Evolutionary conservation across 805 yeast species (phyloP).

Genomic region (Candida fluviatilis): DNA sequence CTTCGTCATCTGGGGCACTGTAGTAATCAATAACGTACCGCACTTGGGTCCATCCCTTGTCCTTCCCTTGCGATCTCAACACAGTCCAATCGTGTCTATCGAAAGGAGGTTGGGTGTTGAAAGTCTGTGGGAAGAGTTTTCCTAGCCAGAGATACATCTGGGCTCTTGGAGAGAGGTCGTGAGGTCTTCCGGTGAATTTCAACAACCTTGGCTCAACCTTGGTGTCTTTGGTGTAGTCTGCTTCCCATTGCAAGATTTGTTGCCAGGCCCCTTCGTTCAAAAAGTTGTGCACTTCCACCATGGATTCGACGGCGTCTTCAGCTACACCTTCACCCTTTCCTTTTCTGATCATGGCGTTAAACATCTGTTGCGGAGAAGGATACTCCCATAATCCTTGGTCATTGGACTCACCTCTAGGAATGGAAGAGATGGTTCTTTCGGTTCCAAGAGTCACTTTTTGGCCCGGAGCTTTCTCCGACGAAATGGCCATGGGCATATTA

Average conservation of each 20-base stretch:
- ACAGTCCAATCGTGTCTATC: constrained; percentile 99
- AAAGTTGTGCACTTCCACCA: constrained; percentile 97
- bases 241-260: constrained; percentile 91
- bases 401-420: constrained; percentile 72
- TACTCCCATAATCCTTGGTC: constrained; percentile 91
- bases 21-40: constrained; percentile 95
- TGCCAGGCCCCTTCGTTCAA: constrained; percentile 97
- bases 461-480: constrained; percentile 68
- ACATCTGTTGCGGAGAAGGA: constrained; percentile 99
- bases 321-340: constrained; percentile 86
- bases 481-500: constrained; percentile 78
- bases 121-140: constrained; percentile 65
- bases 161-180: constrained; percentile 84
- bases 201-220: constrained; percentile 68
- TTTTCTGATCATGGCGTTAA: constrained; percentile 93
- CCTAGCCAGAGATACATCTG: constrained; percentile 61
- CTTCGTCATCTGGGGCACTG: constrained; percentile 88
- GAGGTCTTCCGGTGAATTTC: constrained; percentile 89
- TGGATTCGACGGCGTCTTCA: constrained; percentile 92
- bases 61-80: constrained; percentile 51
- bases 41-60: constrained; percentile 59
- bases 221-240: constrained; percentile 54
- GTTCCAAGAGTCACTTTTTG: constrained; percentile 78
- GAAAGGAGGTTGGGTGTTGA: constrained; percentile 81
- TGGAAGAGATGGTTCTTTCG: constrained; percentile 75